These are phyloP conservation scores for Myriosclerotinia scirpicola DNA, from an alignment of 2,329 filamentous ascomycete species.

Conservation along the genomic window DNA sequence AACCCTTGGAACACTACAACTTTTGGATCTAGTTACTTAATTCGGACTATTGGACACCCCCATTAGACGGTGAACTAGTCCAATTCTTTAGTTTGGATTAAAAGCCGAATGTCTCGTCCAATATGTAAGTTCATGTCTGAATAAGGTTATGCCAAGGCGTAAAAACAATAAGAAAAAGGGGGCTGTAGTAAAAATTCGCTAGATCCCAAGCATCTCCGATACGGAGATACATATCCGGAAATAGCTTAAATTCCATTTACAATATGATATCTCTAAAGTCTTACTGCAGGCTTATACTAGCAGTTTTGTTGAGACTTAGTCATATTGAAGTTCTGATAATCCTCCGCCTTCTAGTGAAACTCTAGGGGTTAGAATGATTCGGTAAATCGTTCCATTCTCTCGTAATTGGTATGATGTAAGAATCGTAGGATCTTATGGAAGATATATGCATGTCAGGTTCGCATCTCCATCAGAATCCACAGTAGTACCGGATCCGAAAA, in stretches of 20 bases:
- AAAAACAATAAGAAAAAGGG: background rate
- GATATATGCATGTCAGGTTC: background rate
- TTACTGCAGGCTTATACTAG: background rate
- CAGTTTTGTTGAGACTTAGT: background rate
- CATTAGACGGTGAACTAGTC: no score
- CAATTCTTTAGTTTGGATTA: background rate
- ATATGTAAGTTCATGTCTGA: background rate
- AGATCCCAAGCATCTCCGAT: conserved; percentile 5
- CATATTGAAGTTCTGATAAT: background rate
- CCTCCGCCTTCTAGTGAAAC: background rate
- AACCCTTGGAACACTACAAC: background rate
- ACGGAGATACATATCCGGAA: background rate
- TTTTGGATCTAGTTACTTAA: no score
- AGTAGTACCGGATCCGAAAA: conserved; percentile 17
- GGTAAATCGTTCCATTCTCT: background rate
- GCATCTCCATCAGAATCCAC: background rate
- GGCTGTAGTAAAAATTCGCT: background rate
- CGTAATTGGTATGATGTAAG: background rate
- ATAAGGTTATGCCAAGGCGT: background rate
- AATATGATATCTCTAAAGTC: background rate
- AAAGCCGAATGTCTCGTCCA: background rate
- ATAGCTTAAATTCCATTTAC: background rate
- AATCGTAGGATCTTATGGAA: background rate
- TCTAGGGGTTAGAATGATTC: background rate
- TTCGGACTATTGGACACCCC: no score